These are phyloP conservation scores for Clarkia xantiana DNA, from an alignment of 345 rosid genomes.

Conservation along the genomic window DNA sequence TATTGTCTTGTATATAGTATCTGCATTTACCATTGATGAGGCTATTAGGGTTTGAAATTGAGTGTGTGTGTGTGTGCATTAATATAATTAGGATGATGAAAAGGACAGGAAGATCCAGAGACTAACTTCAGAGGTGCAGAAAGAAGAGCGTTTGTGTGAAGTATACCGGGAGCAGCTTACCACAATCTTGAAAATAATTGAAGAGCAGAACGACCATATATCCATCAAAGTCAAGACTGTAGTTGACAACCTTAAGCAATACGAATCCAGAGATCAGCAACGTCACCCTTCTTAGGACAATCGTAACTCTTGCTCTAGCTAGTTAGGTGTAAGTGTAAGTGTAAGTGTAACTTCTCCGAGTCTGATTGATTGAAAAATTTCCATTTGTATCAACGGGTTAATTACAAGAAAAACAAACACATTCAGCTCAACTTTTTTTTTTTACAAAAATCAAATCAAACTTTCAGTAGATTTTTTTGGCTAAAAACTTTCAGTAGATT, in stretches of 20 bases:
- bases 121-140: constrained; percentile 13
- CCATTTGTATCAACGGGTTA: too few relatives aligned
- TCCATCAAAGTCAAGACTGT: constrained; percentile 13
- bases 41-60: too few relatives aligned
- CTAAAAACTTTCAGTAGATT: too few relatives aligned
- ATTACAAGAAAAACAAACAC: too few relatives aligned
- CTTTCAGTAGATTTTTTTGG: too few relatives aligned
- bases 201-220: constrained; percentile 16
- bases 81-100: constrained; percentile 11
- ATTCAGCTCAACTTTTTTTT: too few relatives aligned
- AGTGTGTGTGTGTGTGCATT: not conserved
- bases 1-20: not conserved
- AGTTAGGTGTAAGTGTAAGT: too few relatives aligned
- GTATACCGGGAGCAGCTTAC: constrained; percentile 16
- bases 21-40: not conserved
- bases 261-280: constrained; percentile 13
- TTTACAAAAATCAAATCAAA: too few relatives aligned
- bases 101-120: constrained; percentile 22
- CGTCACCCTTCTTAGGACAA: too few relatives aligned
- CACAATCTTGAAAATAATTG: constrained; percentile 13
- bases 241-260: constrained; percentile 18
- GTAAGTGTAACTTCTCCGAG: too few relatives aligned
- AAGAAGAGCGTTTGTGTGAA: constrained; percentile 13
- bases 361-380: too few relatives aligned
- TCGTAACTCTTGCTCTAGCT: too few relatives aligned